Evolutionary conservation across 495 filamentous ascomycete genomes (phyloP).

Genomic region (Choiromyces venosus): DNA sequence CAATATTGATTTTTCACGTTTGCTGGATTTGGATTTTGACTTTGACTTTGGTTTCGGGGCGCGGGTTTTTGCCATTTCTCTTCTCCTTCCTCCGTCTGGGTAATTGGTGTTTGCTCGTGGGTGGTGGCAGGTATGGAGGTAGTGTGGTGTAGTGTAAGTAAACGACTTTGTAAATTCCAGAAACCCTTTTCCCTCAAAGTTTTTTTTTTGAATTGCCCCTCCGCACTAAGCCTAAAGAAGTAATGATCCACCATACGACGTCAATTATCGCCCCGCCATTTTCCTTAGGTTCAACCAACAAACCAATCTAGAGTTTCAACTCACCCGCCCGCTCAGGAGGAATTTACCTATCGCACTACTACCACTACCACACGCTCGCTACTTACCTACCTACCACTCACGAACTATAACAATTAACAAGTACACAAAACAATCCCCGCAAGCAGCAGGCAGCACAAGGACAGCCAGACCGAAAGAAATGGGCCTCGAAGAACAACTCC

Average conservation of each 20-base stretch:
- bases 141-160: not conserved
- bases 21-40: constrained; percentile 15
- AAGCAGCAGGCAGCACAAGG: not conserved
- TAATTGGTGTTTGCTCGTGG: not conserved
- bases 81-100: not conserved
- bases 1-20: constrained; percentile 31
- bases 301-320: constrained; percentile 2
- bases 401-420: constrained; percentile 10
- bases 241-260: constrained; percentile 7
- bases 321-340: not conserved
- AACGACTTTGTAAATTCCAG: too few species aligned
- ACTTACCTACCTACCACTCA: not conserved
- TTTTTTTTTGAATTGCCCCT: constrained; percentile 9
- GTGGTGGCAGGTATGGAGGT: constrained; percentile 1
- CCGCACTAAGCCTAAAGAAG: constrained; percentile 2
- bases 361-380: not conserved
- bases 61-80: constrained; percentile 39
- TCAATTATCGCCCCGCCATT: constrained; percentile 16
- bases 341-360: not conserved
- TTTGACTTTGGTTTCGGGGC: constrained; percentile 17
- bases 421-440: constrained; percentile 18
- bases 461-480: constrained; percentile 49
- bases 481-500: constrained; percentile 88
- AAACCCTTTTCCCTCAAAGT: not conserved
- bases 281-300: not conserved